Conservation (phyloP, 192 early-diverging fungal genomes). For the Entomortierella parvispora region DNA sequence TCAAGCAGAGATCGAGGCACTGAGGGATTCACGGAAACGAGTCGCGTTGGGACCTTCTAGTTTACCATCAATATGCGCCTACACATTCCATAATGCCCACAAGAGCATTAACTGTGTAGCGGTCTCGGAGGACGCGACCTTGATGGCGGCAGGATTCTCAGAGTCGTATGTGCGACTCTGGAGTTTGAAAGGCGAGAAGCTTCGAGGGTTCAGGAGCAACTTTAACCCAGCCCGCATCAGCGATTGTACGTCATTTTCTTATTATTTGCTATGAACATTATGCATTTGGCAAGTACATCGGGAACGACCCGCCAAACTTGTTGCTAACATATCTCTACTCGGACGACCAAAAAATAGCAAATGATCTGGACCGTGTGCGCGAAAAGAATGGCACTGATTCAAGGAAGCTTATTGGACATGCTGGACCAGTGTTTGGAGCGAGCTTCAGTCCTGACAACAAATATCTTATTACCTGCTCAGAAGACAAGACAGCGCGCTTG, state of each 20-base stretch:
- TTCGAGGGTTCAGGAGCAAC: slow-evolving; percentile 70
- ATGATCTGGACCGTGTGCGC: slow-evolving; percentile 68
- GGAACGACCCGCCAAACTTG: too few species aligned
- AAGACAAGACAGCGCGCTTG: slow-evolving; percentile 93
- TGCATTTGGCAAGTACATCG: not conserved
- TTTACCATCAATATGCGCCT: slow-evolving; percentile 91
- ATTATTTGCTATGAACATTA: not conserved
- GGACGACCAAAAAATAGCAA: slow-evolving; percentile 42
- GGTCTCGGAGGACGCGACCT: slow-evolving; percentile 81
- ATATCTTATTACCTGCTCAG: slow-evolving; percentile 89
- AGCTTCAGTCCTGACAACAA: slow-evolving; percentile 88
- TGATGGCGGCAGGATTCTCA: slow-evolving; percentile 91
- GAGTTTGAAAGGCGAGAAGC: slow-evolving; percentile 84
- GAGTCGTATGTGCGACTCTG: slow-evolving; percentile 95
- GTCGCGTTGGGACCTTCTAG: slow-evolving; percentile 71
- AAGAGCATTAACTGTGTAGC: slow-evolving; percentile 88
- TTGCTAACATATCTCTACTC: too few species aligned
- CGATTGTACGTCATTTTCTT: slow-evolving; percentile 52
- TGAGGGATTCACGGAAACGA: slow-evolving; percentile 83
- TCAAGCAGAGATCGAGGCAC: slow-evolving; percentile 75
- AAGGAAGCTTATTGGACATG: slow-evolving; percentile 86
- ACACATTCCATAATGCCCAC: slow-evolving; percentile 95
- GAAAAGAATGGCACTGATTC: slow-evolving; percentile 69
- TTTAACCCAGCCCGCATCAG: slow-evolving; percentile 67
- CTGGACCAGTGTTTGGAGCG: slow-evolving; percentile 89